These are phyloP conservation scores for Leucosporidium creatinivorum DNA, from an alignment of 768 basidiomycete species.

Conservation along the genomic window DNA sequence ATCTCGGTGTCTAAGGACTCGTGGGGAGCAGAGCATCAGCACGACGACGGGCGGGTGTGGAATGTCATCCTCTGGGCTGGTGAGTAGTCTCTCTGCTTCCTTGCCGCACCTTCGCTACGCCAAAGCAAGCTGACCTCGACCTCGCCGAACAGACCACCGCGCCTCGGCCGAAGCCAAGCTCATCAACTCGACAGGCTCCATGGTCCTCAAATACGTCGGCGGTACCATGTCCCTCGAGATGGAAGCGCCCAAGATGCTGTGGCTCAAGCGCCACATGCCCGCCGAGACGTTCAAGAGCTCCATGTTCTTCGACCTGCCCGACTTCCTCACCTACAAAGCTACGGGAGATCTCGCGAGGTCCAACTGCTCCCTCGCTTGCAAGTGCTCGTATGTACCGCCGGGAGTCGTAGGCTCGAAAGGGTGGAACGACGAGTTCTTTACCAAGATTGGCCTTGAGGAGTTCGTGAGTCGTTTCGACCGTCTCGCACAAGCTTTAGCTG, in stretches of 20 bases:
- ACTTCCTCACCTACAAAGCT: constrained; percentile 71
- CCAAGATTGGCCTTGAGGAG: constrained; percentile 68
- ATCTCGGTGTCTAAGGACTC: constrained; percentile 65
- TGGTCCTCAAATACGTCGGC: constrained; percentile 88
- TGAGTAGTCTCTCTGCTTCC: neutral
- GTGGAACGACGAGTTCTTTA: constrained; percentile 84
- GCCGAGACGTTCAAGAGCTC: constrained; percentile 52
- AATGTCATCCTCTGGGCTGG: constrained; percentile 87
- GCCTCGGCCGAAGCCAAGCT: constrained; percentile 83
- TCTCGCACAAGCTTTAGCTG: neutral
- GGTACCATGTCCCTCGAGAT: constrained; percentile 96
- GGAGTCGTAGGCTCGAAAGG: constrained; percentile 53
- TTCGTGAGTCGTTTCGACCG: constrained; percentile 44
- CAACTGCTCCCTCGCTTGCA: constrained; percentile 89
- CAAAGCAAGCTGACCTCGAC: neutral
- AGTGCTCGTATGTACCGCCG: constrained; percentile 82
- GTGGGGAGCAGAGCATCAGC: constrained; percentile 2
- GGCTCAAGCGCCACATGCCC: constrained; percentile 86
- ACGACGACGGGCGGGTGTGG: constrained; percentile 46
- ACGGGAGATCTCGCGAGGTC: constrained; percentile 70
- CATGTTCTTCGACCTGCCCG: constrained; percentile 45
- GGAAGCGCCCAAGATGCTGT: constrained; percentile 95
- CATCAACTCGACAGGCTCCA: constrained; percentile 76
- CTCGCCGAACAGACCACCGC: constrained; percentile 50
- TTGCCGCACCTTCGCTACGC: too few relatives aligned